Evolutionary conservation across 1,284 basidiomycete species (phyloP).

Genomic region (Apiotrichum domesticum): DNA sequence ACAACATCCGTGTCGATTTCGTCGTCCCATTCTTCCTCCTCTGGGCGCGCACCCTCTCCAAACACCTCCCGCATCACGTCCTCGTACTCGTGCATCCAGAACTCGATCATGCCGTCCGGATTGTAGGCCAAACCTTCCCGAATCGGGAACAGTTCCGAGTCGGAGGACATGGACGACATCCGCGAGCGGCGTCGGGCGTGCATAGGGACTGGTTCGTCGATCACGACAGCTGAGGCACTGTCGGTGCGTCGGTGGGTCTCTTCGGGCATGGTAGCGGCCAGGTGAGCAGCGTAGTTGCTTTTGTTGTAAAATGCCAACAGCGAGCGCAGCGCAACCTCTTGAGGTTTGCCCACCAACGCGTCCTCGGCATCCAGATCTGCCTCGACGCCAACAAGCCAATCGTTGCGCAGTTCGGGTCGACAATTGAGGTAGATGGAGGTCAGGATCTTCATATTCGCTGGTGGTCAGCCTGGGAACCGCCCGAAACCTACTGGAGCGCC

Average conservation of each 20-base stretch:
- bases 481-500: slow-evolving; percentile 75
- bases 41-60: slow-evolving; percentile 26
- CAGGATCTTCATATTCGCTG: slow-evolving; percentile 99
- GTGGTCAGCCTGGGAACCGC: neutral
- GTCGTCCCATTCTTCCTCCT: slow-evolving; percentile 15
- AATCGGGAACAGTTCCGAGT: slow-evolving; percentile 52
- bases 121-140: slow-evolving; percentile 46
- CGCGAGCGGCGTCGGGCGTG: slow-evolving; percentile 14
- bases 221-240: slow-evolving; percentile 19
- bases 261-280: slow-evolving; percentile 1
- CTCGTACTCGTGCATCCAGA: slow-evolving; percentile 53
- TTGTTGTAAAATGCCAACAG: slow-evolving; percentile 78
- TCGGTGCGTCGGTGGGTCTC: slow-evolving; percentile 20
- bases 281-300: slow-evolving; percentile 33
- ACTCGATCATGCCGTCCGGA: slow-evolving; percentile 51
- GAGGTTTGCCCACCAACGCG: slow-evolving; percentile 57
- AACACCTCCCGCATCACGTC: slow-evolving; percentile 53
- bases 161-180: slow-evolving; percentile 14
- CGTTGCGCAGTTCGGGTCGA: slow-evolving; percentile 90
- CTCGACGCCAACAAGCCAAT: slow-evolving; percentile 93
- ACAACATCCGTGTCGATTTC: slow-evolving; percentile 13
- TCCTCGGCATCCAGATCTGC: slow-evolving; percentile 78
- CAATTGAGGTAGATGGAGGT: slow-evolving; percentile 98
- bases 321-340: slow-evolving; percentile 91
- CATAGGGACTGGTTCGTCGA: slow-evolving; percentile 5